Conservation (phyloP, 1,284 basidiomycete genomes). For the Fomitiporia mediterranea region DNA sequence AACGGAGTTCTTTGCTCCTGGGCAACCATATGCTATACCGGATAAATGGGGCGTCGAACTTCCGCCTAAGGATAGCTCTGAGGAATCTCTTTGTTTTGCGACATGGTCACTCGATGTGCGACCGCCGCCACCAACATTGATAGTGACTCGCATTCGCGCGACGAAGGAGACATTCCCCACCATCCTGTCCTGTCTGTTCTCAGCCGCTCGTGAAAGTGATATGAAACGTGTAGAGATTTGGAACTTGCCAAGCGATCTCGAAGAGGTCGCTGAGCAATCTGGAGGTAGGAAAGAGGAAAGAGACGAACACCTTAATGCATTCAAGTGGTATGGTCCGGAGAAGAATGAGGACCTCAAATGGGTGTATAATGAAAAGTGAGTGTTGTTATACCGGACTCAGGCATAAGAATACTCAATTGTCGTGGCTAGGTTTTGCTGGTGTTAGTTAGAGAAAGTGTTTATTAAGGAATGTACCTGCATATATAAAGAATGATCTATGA, state of each 20-base stretch:
- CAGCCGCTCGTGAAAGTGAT: constrained; percentile 36
- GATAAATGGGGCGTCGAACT: constrained; percentile 9
- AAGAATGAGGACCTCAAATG: constrained; percentile 39
- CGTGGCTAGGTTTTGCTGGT: constrained; percentile 14
- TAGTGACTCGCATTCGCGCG: constrained; percentile 47
- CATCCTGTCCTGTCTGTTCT: constrained; percentile 37
- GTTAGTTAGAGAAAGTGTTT: background rate
- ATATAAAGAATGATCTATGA: too few relatives aligned
- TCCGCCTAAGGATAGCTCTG: background rate
- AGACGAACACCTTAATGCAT: constrained; percentile 45
- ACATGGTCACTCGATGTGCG: constrained; percentile 50
- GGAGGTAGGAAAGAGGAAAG: constrained; percentile 39
- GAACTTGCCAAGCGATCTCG: constrained; percentile 41
- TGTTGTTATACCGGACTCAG: background rate
- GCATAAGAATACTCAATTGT: background rate
- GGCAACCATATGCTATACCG: constrained; percentile 26
- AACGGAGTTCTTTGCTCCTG: constrained; percentile 35
- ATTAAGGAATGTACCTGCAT: too few relatives aligned
- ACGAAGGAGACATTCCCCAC: constrained; percentile 33
- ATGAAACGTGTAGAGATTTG: constrained; percentile 50
- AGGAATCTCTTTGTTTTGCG: constrained; percentile 33
- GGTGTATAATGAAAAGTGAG: constrained; percentile 45
- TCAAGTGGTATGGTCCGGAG: constrained; percentile 54
- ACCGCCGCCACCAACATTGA: constrained; percentile 35
- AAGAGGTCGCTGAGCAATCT: constrained; percentile 29